These are phyloP conservation scores for Monilinia aucupariae DNA, from an alignment of 2,329 filamentous ascomycete species.

Conservation along the genomic window DNA sequence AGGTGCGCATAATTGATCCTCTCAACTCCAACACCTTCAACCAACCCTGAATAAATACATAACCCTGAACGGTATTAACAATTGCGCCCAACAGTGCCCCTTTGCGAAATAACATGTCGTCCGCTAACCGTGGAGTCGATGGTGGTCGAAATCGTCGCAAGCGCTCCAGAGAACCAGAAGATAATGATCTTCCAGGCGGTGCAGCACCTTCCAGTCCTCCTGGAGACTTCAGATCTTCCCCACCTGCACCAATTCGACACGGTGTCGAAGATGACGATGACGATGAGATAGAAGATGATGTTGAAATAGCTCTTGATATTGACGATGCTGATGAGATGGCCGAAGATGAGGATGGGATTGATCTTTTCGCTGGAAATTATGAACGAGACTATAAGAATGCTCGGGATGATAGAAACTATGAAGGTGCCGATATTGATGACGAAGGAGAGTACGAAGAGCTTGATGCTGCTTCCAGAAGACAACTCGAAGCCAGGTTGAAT, in stretches of 20 bases:
- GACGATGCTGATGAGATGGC: slow-evolving; percentile 78
- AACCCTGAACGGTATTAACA: slow-evolving; percentile 19
- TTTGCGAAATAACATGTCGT: slow-evolving; percentile 71
- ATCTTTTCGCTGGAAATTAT: slow-evolving; percentile 69
- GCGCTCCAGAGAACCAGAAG: slow-evolving; percentile 59
- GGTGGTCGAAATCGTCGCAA: slow-evolving; percentile 49
- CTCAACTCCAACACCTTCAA: background rate
- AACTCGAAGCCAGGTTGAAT: slow-evolving; percentile 67
- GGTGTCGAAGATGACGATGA: slow-evolving; percentile 57
- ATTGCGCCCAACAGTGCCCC: slow-evolving; percentile 60
- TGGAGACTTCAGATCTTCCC: slow-evolving; percentile 55
- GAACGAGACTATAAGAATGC: slow-evolving; percentile 62
- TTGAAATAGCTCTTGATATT: slow-evolving; percentile 65
- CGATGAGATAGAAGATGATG: slow-evolving; percentile 67
- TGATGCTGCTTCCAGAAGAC: slow-evolving; percentile 59
- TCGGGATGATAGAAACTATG: slow-evolving; percentile 64
- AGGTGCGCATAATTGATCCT: slow-evolving; percentile 28
- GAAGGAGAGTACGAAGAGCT: slow-evolving; percentile 69
- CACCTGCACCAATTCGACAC: slow-evolving; percentile 56
- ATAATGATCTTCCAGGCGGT: slow-evolving; percentile 52
- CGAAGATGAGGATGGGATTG: slow-evolving; percentile 75
- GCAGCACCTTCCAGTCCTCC: slow-evolving; percentile 50
- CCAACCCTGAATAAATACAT: slow-evolving; percentile 9
- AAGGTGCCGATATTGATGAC: slow-evolving; percentile 68
- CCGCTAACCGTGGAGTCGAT: slow-evolving; percentile 69